phyloP scores from a whole-genome alignment of 768 basidiomycete genomes.

The Xanthoconium purpureum region DNA sequence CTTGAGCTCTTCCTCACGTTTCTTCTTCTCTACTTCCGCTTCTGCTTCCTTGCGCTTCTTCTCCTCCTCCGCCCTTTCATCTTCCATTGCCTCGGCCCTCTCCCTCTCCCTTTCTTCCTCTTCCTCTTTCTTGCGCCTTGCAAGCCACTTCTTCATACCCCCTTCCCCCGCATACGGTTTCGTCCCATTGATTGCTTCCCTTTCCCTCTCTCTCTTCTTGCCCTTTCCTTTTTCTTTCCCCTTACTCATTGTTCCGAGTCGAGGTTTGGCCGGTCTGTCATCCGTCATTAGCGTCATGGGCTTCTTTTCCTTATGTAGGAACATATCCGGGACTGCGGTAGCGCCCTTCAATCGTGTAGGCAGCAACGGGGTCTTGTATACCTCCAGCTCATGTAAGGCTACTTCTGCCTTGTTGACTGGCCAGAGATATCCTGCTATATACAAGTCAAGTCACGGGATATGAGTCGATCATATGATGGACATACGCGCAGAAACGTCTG shows the following conservation, averaged over 20 bases:
- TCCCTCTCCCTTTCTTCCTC: conserved; percentile 43
- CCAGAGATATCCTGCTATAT: conserved; percentile 26
- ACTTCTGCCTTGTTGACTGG: conserved; percentile 57
- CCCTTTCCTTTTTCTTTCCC: conserved; percentile 33
- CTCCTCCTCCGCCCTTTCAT: conserved; percentile 32
- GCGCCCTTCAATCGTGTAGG: conserved; percentile 53
- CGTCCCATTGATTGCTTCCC: conserved; percentile 45
- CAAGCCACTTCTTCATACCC: conserved; percentile 74
- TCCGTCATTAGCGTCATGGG: conserved; percentile 57
- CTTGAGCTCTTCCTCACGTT: conserved; percentile 16
- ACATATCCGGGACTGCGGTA: conserved; percentile 55
- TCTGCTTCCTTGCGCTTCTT: conserved; percentile 14
- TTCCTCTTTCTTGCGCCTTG: conserved; percentile 57
- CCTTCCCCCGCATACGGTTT: conserved; percentile 81
- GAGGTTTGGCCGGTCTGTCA: conserved; percentile 48
- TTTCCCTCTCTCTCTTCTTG: conserved; percentile 36
- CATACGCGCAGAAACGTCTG: conserved; percentile 34
- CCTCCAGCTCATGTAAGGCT: conserved; percentile 67
- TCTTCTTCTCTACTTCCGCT: conserved; percentile 17
- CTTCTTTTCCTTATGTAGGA: conserved; percentile 49
- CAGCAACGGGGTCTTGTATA: conserved; percentile 75
- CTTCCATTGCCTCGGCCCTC: conserved; percentile 33
- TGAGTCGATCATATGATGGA: conserved; percentile 5
- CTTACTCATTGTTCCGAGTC: conserved; percentile 42
- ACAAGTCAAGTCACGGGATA: conserved; percentile 15